Conservation (phyloP, 495 filamentous ascomycete genomes). For the Xylaria telfairii region DNA sequence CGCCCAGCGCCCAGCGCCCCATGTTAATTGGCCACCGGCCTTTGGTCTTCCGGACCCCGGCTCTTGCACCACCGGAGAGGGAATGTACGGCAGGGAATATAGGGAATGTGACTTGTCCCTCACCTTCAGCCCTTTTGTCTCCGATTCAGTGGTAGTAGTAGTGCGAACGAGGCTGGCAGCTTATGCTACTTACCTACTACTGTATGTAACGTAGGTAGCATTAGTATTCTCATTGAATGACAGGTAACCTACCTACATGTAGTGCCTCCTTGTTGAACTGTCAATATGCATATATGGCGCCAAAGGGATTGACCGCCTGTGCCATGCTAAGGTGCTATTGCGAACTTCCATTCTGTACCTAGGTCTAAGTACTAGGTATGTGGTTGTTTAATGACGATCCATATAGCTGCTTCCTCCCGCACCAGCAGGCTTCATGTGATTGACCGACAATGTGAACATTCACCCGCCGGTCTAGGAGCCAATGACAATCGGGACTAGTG, state of each 20-base stretch:
- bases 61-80: too few relatives aligned
- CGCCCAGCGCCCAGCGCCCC: neutral
- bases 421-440: constrained; percentile 16
- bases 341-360: neutral
- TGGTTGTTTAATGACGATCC: constrained; percentile 3
- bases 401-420: constrained; percentile 3
- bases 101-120: neutral
- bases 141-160: too few relatives aligned
- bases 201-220: too few relatives aligned
- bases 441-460: neutral
- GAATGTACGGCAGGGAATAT: too few relatives aligned
- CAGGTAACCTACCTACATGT: neutral
- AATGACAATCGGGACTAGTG: neutral
- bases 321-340: too few relatives aligned
- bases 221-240: neutral
- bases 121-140: neutral
- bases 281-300: neutral
- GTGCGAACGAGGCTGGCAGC: too few relatives aligned
- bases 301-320: neutral
- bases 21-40: constrained; percentile 14
- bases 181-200: too few relatives aligned
- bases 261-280: neutral
- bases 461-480: neutral
- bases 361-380: too few relatives aligned
- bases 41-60: neutral